Percentiles rank a stretch among this genome's conserved stretches.
phyloP scores from a whole-genome alignment of 108 stramenopile genomes.

The Cafeteria roenbergensis region DNA sequence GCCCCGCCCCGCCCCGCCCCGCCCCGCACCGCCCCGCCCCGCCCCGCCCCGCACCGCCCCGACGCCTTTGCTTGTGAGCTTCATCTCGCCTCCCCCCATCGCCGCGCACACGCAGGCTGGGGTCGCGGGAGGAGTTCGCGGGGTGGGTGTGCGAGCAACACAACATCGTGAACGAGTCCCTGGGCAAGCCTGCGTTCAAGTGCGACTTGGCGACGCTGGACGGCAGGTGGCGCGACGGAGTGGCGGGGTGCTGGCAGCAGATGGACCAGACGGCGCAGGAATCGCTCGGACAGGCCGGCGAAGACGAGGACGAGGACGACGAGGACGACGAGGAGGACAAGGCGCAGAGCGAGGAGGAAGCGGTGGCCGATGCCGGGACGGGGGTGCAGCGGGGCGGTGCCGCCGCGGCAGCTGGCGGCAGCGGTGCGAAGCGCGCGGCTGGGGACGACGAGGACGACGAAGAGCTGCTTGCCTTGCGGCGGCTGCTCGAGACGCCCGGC shows the following conservation, averaged over 20 bases:
- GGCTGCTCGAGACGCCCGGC: too few relatives aligned
- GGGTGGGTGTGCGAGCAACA: constrained; percentile 35
- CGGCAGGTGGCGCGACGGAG: constrained; percentile 24
- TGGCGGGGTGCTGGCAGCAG: not conserved
- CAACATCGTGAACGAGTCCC: constrained; percentile 40
- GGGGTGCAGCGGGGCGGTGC: too few relatives aligned
- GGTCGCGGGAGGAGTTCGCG: constrained; percentile 18
- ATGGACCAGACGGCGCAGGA: not conserved
- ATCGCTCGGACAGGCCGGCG: not conserved
- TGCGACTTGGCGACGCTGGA: constrained; percentile 24
- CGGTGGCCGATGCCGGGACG: not conserved
- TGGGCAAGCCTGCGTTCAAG: constrained; percentile 29
- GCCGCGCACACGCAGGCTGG: constrained; percentile 28
- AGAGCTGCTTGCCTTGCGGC: too few relatives aligned
- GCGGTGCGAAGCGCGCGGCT: too few relatives aligned
- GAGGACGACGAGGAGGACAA: not conserved
- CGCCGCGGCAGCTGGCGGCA: too few relatives aligned
- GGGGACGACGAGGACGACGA: too few relatives aligned
- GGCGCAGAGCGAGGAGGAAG: not conserved
- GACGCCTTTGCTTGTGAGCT: too few relatives aligned
- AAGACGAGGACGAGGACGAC: not conserved
- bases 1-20: too few relatives aligned
- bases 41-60: too few relatives aligned
- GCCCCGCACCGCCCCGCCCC: too few relatives aligned
- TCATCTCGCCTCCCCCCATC: too few relatives aligned